Percentiles rank a stretch among this genome's conserved stretches.
Evolutionary conservation across 2,329 filamentous ascomycete species (phyloP).

Genomic region (Xylariaceae sp.): DNA sequence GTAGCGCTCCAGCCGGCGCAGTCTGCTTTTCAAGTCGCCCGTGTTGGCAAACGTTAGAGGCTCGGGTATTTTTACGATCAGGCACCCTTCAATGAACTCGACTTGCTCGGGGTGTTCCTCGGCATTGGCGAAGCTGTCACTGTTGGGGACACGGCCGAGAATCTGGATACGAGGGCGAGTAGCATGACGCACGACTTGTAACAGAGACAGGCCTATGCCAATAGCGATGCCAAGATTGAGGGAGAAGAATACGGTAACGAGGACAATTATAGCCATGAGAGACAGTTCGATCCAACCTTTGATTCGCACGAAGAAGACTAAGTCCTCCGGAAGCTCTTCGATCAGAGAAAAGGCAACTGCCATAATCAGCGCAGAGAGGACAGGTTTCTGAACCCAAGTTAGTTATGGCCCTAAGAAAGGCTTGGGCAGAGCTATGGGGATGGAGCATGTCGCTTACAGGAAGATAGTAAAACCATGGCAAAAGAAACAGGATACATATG

Average conservation of each 20-base stretch:
- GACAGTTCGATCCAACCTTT: slow-evolving; percentile 84
- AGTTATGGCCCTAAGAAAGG: neutral
- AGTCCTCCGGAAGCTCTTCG: slow-evolving; percentile 92
- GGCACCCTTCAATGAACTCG: slow-evolving; percentile 88
- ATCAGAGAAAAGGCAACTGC: slow-evolving; percentile 94
- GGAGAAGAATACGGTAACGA: slow-evolving; percentile 93
- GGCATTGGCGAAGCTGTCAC: slow-evolving; percentile 84
- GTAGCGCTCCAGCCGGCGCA: slow-evolving; percentile 86
- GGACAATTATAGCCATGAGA: slow-evolving; percentile 89
- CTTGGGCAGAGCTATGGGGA: neutral
- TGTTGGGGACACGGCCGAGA: slow-evolving; percentile 85
- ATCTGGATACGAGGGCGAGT: slow-evolving; percentile 96
- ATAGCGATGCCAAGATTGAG: slow-evolving; percentile 92
- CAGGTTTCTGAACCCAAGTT: slow-evolving; percentile 73
- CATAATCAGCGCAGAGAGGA: slow-evolving; percentile 91
- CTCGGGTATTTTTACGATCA: slow-evolving; percentile 98
- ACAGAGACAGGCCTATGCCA: slow-evolving; percentile 86
- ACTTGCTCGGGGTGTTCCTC: slow-evolving; percentile 74
- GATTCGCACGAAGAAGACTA: slow-evolving; percentile 87
- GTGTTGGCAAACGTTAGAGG: slow-evolving; percentile 97
- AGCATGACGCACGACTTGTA: slow-evolving; percentile 88
- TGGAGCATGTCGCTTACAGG: slow-evolving; percentile 66
- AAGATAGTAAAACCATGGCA: slow-evolving; percentile 93
- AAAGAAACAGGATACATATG: slow-evolving; percentile 78
- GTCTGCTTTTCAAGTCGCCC: slow-evolving; percentile 83